Conservation (phyloP, 2,329 filamentous ascomycete species). For the Fusarium avenaceum region DNA sequence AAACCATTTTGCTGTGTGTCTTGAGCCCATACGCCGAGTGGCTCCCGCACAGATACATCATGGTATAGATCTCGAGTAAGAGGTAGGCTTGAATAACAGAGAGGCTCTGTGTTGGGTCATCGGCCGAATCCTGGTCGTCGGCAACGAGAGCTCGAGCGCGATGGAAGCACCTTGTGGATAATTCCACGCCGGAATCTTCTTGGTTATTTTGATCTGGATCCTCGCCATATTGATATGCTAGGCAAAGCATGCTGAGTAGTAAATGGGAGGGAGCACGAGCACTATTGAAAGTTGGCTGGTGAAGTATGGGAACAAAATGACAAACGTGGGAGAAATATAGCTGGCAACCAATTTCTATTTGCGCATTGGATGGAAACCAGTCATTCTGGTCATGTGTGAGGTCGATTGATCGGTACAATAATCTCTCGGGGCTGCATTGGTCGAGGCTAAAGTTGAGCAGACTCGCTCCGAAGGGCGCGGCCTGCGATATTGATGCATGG, state of each 20-base stretch:
- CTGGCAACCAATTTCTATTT: slow-evolving; percentile 5
- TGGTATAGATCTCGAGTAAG: slow-evolving; percentile 58
- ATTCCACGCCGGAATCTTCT: slow-evolving; percentile 19
- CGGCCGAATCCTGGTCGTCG: not conserved
- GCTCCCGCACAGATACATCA: slow-evolving; percentile 58
- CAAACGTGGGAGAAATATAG: slow-evolving; percentile 21
- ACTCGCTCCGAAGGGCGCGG: slow-evolving; percentile 4
- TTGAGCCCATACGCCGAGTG: slow-evolving; percentile 54
- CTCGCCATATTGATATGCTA: slow-evolving; percentile 56
- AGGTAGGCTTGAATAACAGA: slow-evolving; percentile 55
- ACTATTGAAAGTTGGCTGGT: slow-evolving; percentile 12
- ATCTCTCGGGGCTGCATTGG: slow-evolving; percentile 48
- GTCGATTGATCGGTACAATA: slow-evolving; percentile 47
- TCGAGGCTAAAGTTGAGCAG: slow-evolving; percentile 23
- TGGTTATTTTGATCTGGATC: slow-evolving; percentile 52
- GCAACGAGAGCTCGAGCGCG: slow-evolving; percentile 10
- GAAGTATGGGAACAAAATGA: slow-evolving; percentile 11
- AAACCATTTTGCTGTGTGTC: slow-evolving; percentile 58
- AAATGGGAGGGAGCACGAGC: slow-evolving; percentile 43
- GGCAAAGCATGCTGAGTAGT: slow-evolving; percentile 54
- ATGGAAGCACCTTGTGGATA: slow-evolving; percentile 23
- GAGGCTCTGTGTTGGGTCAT: slow-evolving; percentile 46
- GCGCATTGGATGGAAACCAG: slow-evolving; percentile 13
- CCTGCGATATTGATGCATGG: not conserved
- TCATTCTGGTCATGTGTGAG: slow-evolving; percentile 53